These are phyloP conservation scores for Aspergillus texensis DNA, from an alignment of 2,329 filamentous ascomycete genomes.

Conservation along the genomic window DNA sequence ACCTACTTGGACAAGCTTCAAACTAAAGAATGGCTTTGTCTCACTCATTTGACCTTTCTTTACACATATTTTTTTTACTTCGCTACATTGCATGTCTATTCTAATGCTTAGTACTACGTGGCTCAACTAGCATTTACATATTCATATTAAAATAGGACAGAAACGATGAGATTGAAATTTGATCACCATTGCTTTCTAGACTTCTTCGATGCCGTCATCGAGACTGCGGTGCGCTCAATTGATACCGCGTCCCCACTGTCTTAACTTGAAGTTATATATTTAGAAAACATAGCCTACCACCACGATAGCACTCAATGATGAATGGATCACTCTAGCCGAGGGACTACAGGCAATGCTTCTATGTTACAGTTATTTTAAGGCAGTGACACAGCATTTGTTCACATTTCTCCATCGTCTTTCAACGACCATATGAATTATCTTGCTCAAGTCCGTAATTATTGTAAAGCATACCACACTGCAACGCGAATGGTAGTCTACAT, in stretches of 20 bases:
- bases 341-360: not conserved
- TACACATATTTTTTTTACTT: not conserved
- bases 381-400: not conserved
- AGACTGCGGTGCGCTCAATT: not conserved
- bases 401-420: not conserved
- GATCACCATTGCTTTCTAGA: not conserved
- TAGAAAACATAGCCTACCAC: not conserved
- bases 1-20: not conserved
- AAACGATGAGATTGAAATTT: too few species aligned
- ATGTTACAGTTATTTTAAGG: not conserved
- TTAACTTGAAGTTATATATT: not conserved
- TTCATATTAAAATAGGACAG: not conserved
- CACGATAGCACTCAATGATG: not conserved
- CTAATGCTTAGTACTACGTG: not conserved
- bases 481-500: not conserved
- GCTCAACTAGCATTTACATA: not conserved
- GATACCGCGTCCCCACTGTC: not conserved
- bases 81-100: not conserved
- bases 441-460: not conserved
- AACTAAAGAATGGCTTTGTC: slow-evolving; percentile 2
- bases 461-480: not conserved
- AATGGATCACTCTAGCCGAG: not conserved
- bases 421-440: not conserved
- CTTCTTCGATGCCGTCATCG: not conserved
- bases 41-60: not conserved